These are phyloP conservation scores for Huntiella moniliformis DNA, from an alignment of 2,329 filamentous ascomycete genomes.

Conservation along the genomic window DNA sequence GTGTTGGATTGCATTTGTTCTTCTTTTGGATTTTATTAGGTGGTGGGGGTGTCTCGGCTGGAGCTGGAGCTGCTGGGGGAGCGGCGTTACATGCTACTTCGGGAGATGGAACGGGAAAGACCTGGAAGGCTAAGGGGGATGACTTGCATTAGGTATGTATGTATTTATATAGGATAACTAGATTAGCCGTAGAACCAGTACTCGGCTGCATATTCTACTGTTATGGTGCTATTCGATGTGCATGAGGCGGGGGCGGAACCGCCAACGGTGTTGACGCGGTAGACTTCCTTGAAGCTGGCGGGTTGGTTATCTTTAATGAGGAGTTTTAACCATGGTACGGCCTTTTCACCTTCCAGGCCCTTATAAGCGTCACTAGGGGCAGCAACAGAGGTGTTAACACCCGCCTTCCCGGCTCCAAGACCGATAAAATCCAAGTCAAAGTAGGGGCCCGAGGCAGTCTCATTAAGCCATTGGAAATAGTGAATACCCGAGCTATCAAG, in stretches of 20 bases:
- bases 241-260: slow-evolving; percentile 61
- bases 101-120: neutral
- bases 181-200: slow-evolving; percentile 26
- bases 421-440: slow-evolving; percentile 54
- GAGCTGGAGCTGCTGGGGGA: slow-evolving; percentile 35
- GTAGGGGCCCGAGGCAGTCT: slow-evolving; percentile 47
- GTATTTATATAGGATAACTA: neutral
- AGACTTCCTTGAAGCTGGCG: slow-evolving; percentile 53
- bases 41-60: slow-evolving; percentile 22
- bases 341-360: slow-evolving; percentile 44
- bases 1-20: slow-evolving; percentile 69
- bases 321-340: slow-evolving; percentile 69
- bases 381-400: slow-evolving; percentile 38
- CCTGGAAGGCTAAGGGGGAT: slow-evolving; percentile 6
- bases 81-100: slow-evolving; percentile 31
- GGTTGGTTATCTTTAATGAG: slow-evolving; percentile 31
- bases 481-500: slow-evolving; percentile 56
- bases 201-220: slow-evolving; percentile 65
- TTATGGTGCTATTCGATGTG: slow-evolving; percentile 39
- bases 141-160: slow-evolving; percentile 6
- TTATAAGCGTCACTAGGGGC: slow-evolving; percentile 43
- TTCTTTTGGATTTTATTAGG: slow-evolving; percentile 74
- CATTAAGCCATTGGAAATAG: slow-evolving; percentile 40
- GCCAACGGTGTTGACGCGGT: slow-evolving; percentile 67
- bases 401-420: slow-evolving; percentile 28